phyloP scores from a whole-genome alignment of 495 filamentous ascomycete species.

The Talaromyces wortmannii region DNA sequence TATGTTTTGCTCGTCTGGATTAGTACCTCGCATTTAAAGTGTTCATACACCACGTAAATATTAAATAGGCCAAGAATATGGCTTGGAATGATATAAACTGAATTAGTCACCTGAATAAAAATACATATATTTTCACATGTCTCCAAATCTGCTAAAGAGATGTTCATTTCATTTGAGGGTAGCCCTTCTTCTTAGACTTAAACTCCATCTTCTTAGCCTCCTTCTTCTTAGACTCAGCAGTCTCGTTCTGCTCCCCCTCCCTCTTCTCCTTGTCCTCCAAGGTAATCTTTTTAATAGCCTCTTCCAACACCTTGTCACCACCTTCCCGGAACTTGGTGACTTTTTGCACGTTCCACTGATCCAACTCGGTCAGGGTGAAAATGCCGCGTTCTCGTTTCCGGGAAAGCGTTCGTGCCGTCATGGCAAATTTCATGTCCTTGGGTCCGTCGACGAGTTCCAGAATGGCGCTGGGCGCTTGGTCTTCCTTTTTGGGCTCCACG shows the following conservation, averaged over 20 bases:
- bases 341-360: constrained; percentile 71
- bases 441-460: constrained; percentile 96
- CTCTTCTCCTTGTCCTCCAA: constrained; percentile 9
- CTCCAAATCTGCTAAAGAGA: background rate
- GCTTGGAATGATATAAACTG: no score
- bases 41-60: no score
- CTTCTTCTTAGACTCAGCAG: constrained; percentile 1
- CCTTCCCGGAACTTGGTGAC: constrained; percentile 69
- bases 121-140: background rate
- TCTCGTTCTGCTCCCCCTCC: constrained; percentile 5
- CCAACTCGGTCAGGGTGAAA: constrained; percentile 57
- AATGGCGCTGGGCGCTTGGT: constrained; percentile 83
- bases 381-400: constrained; percentile 44
- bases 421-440: constrained; percentile 87
- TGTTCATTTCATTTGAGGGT: background rate
- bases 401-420: constrained; percentile 77
- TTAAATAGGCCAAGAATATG: no score
- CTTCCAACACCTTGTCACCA: constrained; percentile 61
- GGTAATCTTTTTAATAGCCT: constrained; percentile 59
- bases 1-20: no score
- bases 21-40: no score
- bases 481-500: constrained; percentile 65
- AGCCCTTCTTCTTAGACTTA: background rate
- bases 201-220: background rate
- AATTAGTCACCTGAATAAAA: no score